Base-by-base conservation (phyloP, 345 rosid genomes). In the Pugionium cornutum region DNA sequence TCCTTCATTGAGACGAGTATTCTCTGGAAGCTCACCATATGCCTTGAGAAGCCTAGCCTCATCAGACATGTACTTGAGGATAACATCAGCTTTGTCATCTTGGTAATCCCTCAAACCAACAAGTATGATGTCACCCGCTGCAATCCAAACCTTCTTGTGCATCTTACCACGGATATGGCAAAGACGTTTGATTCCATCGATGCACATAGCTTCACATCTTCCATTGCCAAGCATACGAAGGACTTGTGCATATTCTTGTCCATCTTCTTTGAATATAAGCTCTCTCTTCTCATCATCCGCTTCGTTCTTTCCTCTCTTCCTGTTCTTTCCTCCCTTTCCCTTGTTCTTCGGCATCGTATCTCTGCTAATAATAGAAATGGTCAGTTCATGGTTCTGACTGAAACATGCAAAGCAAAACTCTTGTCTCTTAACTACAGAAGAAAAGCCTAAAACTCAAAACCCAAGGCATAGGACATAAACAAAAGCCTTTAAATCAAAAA, bases 101-200 rank as follows among this genome's bases (percentile, higher is more conserved):
- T 86, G 96, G 48, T 81, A 88, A 54, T 88, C 96, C 34, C 92
- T 83, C 41, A 88, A 77, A 9, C 91, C 88, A 27, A 88, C 89
- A 4, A 88, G 91, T 5, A 88, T 77, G 9, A 88, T 84, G 64
- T 88, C 92, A 43, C 96, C 92, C 1, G 89, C 91, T 9, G 89
- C 91, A 18, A 88, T 88, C 96, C 92, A 88, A 44, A 88, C 96
- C 75, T 88, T 88, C 78, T 86, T 86, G 70, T 86, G 91, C 91
- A 86, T 86, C 87, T 86, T 86, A 10, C 91, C 91, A 35, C 91
- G 88, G 71, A 86, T 86, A 52, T 86, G 91, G 68, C 91, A 83
- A 5, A 84, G 82, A 27, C 91, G 83, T 63, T 83, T 83, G 29
- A 72, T 76, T 3, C 86, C 86, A 42, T 86, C 91, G 6, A 83